Percentiles rank a stretch among this genome's conserved stretches.
These are phyloP conservation scores for Ceratocystis smalleyi DNA, from an alignment of 2,329 filamentous ascomycete species.

Conservation along the genomic window DNA sequence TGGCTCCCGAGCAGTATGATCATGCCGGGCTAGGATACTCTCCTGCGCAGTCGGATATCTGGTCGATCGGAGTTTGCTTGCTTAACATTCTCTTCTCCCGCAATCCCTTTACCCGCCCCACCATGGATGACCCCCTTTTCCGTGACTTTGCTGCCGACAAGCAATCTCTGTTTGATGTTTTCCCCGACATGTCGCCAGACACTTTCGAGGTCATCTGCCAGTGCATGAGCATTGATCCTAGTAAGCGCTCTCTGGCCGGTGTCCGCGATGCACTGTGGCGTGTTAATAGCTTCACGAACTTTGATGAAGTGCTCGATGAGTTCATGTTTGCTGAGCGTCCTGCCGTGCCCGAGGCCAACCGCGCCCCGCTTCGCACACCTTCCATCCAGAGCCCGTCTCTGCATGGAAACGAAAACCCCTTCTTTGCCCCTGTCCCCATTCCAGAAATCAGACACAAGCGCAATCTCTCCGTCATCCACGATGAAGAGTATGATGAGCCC, in stretches of 20 bases:
- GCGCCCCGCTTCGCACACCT: constrained; percentile 87
- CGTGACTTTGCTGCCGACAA: constrained; percentile 85
- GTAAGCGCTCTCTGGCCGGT: constrained; percentile 66
- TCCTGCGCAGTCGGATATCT: constrained; percentile 83
- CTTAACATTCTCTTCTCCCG: constrained; percentile 93
- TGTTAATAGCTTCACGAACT: constrained; percentile 79
- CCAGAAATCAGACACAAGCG: constrained; percentile 9
- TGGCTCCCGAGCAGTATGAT: constrained; percentile 97
- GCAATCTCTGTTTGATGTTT: constrained; percentile 93
- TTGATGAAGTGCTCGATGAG: constrained; percentile 68
- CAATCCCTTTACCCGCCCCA: constrained; percentile 87
- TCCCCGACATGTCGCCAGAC: constrained; percentile 96
- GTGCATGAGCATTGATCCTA: constrained; percentile 81
- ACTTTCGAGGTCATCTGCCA: constrained; percentile 86
- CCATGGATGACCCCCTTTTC: constrained; percentile 81
- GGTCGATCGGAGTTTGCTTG: constrained; percentile 92
- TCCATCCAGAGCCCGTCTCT: constrained; percentile 71
- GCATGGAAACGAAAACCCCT: constrained; percentile 21
- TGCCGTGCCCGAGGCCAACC: constrained; percentile 68
- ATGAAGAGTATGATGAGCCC: constrained; percentile 60
- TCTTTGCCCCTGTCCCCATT: constrained; percentile 8
- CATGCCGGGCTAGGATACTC: constrained; percentile 77
- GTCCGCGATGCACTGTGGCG: constrained; percentile 65
- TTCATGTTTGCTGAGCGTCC: constrained; percentile 76
- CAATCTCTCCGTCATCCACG: constrained; percentile 70